Percentiles rank a stretch among this genome's conserved stretches.
Evolutionary conservation across 208 protist species (phyloP).

Genomic region (Histomonas meleagridis): DNA sequence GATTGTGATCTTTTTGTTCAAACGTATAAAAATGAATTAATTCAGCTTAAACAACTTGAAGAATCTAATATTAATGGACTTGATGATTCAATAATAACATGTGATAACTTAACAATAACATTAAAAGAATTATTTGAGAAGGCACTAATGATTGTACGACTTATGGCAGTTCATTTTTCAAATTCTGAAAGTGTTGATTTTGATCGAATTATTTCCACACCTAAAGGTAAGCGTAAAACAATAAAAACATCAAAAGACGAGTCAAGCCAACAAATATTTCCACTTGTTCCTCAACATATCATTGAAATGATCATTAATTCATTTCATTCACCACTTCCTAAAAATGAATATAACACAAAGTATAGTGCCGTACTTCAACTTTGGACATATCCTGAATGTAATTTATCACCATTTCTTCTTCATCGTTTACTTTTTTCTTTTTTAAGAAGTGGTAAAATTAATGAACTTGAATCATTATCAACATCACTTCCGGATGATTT

Average conservation of each 20-base stretch:
- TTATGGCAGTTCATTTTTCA: constrained; percentile 17
- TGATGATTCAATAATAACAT: not conserved
- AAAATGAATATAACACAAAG: not conserved
- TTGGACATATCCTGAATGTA: constrained; percentile 14
- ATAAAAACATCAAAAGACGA: not conserved
- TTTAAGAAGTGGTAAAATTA: not conserved
- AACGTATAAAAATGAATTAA: constrained; percentile 5
- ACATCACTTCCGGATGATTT: not conserved
- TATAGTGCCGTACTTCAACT: not conserved
- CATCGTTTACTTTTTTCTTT: not conserved
- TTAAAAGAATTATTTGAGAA: not conserved
- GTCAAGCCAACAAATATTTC: not conserved
- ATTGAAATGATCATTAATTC: not conserved
- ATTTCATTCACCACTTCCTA: not conserved
- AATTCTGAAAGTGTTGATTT: not conserved
- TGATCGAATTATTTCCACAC: not conserved
- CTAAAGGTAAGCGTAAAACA: not conserved
- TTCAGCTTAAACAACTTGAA: not conserved
- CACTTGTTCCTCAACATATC: no score
- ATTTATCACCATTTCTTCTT: not conserved
- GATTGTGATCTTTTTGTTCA: not conserved
- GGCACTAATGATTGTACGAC: not conserved
- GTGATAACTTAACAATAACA: not conserved
- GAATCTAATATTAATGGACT: not conserved
- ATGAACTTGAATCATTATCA: not conserved